Percentiles rank a stretch among this genome's conserved stretches.
Evolutionary conservation across 2,329 filamentous ascomycete genomes (phyloP).

Genomic region (Cryphonectria japonica): DNA sequence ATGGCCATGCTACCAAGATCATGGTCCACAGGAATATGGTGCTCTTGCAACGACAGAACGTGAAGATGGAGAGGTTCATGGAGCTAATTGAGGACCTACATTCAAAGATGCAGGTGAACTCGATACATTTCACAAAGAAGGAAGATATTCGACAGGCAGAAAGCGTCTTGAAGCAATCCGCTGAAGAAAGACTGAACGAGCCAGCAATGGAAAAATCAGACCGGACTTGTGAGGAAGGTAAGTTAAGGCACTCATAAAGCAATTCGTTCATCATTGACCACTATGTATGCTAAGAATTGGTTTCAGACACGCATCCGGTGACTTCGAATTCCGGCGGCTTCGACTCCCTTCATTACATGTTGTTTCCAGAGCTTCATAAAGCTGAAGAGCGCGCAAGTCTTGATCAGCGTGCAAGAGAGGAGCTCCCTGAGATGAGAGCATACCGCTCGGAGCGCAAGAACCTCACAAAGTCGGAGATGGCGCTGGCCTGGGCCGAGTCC

Average conservation of each 20-base stretch:
- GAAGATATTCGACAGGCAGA: slow-evolving; percentile 7
- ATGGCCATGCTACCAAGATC: not conserved
- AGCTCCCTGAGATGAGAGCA: slow-evolving; percentile 7
- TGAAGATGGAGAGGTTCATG: not conserved
- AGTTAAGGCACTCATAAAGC: too few relatives aligned
- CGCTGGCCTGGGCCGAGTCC: slow-evolving; percentile 14
- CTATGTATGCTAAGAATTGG: too few relatives aligned
- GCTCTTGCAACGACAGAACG: not conserved
- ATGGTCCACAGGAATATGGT: not conserved
- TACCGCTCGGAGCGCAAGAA: not conserved
- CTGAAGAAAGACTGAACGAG: slow-evolving; percentile 9
- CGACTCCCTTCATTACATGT: not conserved
- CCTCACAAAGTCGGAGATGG: not conserved
- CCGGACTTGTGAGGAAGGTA: too few relatives aligned
- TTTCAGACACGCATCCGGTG: too few relatives aligned
- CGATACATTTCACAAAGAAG: too few relatives aligned
- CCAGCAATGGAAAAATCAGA: not conserved
- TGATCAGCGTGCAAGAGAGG: not conserved
- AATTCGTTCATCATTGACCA: too few relatives aligned
- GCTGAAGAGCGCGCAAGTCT: not conserved
- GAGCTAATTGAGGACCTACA: slow-evolving; percentile 4
- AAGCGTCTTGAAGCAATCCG: not conserved
- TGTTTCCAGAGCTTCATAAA: slow-evolving; percentile 8
- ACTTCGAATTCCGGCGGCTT: not conserved
- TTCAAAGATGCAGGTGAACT: not conserved